These are phyloP conservation scores for Thecaphora frezii DNA, from an alignment of 1,284 basidiomycete species.

Conservation along the genomic window DNA sequence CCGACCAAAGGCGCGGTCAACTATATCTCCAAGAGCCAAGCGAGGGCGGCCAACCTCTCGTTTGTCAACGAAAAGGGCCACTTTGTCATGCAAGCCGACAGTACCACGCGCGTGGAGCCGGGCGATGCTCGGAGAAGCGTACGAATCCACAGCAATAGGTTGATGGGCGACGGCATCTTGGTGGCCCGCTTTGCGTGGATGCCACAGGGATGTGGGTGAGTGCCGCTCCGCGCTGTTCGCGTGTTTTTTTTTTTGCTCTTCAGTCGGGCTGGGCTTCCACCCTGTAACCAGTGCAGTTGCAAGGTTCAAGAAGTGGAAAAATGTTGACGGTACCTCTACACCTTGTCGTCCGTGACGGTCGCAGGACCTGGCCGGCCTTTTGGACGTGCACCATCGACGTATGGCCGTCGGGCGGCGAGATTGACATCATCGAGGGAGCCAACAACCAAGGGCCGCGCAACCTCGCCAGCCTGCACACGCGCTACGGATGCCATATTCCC, in stretches of 20 bases:
- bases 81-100: conserved; percentile 42
- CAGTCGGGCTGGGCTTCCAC: too few relatives aligned
- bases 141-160: conserved; percentile 28
- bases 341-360: background rate
- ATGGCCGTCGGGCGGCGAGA: conserved; percentile 46
- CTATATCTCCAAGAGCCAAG: conserved; percentile 28
- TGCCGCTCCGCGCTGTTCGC: background rate
- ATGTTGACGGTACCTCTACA: too few relatives aligned
- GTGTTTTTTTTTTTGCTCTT: too few relatives aligned
- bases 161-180: conserved; percentile 34
- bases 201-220: conserved; percentile 35
- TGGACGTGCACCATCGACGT: conserved; percentile 38
- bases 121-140: conserved; percentile 24
- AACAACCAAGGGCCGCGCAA: conserved; percentile 40
- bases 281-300: too few relatives aligned
- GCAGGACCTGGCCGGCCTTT: conserved; percentile 49
- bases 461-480: conserved; percentile 38
- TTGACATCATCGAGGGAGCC: conserved; percentile 48
- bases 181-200: conserved; percentile 32
- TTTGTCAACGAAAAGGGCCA: conserved; percentile 22
- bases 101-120: conserved; percentile 3
- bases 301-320: too few relatives aligned
- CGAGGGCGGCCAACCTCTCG: conserved; percentile 12
- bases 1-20: conserved; percentile 39
- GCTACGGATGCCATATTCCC: conserved; percentile 25